These are phyloP conservation scores for Pyricularia sp. DNA, from an alignment of 2,329 filamentous ascomycete species.

Conservation along the genomic window DNA sequence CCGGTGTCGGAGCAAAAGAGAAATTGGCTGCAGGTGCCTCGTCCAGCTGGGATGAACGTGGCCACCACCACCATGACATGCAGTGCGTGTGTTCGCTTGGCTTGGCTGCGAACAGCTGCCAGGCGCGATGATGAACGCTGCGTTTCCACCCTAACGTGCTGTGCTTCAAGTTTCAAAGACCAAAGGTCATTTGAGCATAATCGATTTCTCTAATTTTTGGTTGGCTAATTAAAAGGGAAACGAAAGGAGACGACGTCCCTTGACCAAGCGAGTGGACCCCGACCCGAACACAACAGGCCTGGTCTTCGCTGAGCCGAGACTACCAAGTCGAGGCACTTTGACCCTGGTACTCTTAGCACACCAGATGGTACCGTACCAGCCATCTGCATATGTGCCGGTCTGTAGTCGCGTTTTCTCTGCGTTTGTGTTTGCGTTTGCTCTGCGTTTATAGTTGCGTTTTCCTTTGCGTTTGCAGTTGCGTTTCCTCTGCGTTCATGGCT, in stretches of 20 bases:
- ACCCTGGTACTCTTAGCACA: neutral
- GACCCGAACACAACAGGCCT: neutral
- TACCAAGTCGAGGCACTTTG: neutral
- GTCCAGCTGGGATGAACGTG: neutral
- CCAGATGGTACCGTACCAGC: neutral
- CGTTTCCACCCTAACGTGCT: too few relatives aligned
- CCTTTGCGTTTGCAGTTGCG: neutral
- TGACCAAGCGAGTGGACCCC: neutral
- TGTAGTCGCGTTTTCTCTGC: neutral
- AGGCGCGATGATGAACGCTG: neutral
- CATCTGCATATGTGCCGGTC: neutral
- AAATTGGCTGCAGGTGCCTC: neutral
- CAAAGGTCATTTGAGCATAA: neutral
- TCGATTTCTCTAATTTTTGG: neutral
- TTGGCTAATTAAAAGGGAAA: neutral
- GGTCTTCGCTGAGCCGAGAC: neutral
- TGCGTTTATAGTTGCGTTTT: neutral
- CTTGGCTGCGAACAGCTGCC: neutral
- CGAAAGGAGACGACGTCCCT: neutral
- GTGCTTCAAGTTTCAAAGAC: neutral
- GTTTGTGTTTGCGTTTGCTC: slow-evolving; percentile 3
- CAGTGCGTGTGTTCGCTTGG: neutral
- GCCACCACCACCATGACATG: neutral
- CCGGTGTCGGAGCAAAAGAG: neutral
- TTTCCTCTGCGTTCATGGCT: neutral